A percentile compares a stretch with the other conserved stretches of the same genome.
Conservation (phyloP, 2,329 filamentous ascomycete genomes). For the Ophiocordyceps polyrhachis-furcata region DNA sequence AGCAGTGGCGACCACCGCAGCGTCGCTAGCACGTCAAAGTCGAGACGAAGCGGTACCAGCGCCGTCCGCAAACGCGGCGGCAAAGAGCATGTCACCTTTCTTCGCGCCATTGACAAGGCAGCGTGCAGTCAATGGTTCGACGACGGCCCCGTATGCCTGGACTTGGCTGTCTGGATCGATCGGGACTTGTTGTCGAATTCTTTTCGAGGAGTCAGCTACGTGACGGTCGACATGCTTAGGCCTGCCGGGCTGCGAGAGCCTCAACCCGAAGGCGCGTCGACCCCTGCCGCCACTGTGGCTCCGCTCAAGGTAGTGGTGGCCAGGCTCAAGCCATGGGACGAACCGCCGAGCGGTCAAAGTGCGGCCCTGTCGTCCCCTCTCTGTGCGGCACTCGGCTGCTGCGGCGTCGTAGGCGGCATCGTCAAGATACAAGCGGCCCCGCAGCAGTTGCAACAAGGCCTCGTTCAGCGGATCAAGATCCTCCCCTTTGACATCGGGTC, state of each 20-base stretch:
- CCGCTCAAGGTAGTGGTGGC: slow-evolving; percentile 56
- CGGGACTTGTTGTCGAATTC: slow-evolving; percentile 54
- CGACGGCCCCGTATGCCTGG: slow-evolving; percentile 34
- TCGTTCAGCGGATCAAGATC: slow-evolving; percentile 50
- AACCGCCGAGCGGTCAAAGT: slow-evolving; percentile 67
- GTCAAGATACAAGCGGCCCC: slow-evolving; percentile 75
- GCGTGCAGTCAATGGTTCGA: slow-evolving; percentile 64
- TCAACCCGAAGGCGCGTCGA: slow-evolving; percentile 46
- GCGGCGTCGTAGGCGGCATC: slow-evolving; percentile 65
- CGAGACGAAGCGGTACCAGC: slow-evolving; percentile 61
- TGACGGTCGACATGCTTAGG: slow-evolving; percentile 68
- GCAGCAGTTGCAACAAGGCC: slow-evolving; percentile 45
- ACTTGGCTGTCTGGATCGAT: slow-evolving; percentile 70
- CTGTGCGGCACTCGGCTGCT: slow-evolving; percentile 52
- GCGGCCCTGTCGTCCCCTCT: slow-evolving; percentile 61
- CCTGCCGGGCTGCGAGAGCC: slow-evolving; percentile 60
- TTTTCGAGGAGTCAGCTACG: slow-evolving; percentile 60
- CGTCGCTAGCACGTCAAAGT: slow-evolving; percentile 60
- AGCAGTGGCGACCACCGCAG: slow-evolving; percentile 59
- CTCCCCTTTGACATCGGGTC: slow-evolving; percentile 53
- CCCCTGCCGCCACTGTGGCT: slow-evolving; percentile 24
- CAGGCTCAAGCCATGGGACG: slow-evolving; percentile 59
- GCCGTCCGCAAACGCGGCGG: slow-evolving; percentile 37
- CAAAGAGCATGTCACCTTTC: slow-evolving; percentile 58
- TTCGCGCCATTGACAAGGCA: slow-evolving; percentile 58